A percentile compares a stretch with the other conserved stretches of the same genome.
Conservation (phyloP, 176 grass and related monocot species). For the Tillandsia leiboldiana region DNA sequence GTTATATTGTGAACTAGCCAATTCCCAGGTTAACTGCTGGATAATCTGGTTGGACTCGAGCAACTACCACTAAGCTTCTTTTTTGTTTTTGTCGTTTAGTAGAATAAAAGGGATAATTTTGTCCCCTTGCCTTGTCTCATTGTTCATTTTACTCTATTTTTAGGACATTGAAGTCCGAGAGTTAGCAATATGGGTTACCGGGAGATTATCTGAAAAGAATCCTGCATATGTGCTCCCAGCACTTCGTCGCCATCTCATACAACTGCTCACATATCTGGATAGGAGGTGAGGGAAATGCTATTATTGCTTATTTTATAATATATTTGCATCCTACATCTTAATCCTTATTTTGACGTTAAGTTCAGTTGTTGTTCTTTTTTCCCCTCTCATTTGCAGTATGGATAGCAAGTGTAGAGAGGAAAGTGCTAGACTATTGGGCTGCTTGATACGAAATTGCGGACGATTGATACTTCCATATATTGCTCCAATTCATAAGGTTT, state of each 20-base stretch:
- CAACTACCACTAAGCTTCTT: too few species aligned
- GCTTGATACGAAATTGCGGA: conserved; percentile 82
- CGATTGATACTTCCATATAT: conserved; percentile 95
- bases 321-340: conserved; percentile 4
- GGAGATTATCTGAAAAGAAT: conserved; percentile 97
- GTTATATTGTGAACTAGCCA: neutral
- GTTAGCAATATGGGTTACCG: conserved; percentile 82
- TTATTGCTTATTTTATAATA: conserved; percentile 23
- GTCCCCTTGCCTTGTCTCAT: neutral
- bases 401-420: conserved; percentile 98
- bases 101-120: neutral
- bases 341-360: conserved; percentile 9
- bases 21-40: neutral
- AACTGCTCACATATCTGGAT: conserved; percentile 87
- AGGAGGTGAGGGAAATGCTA: conserved; percentile 50
- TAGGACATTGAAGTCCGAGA: conserved; percentile 91
- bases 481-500: conserved; percentile 94
- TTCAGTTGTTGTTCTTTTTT: conserved; percentile 17
- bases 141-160: conserved; percentile 6
- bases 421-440: conserved; percentile 79
- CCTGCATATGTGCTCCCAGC: conserved; percentile 96
- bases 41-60: neutral
- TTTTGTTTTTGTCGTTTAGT: too few species aligned
- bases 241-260: conserved; percentile 93
- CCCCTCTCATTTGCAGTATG: conserved; percentile 41